Base-by-base conservation (phyloP, 139 green algal species). In the Raphidocelis subcapitata region DNA sequence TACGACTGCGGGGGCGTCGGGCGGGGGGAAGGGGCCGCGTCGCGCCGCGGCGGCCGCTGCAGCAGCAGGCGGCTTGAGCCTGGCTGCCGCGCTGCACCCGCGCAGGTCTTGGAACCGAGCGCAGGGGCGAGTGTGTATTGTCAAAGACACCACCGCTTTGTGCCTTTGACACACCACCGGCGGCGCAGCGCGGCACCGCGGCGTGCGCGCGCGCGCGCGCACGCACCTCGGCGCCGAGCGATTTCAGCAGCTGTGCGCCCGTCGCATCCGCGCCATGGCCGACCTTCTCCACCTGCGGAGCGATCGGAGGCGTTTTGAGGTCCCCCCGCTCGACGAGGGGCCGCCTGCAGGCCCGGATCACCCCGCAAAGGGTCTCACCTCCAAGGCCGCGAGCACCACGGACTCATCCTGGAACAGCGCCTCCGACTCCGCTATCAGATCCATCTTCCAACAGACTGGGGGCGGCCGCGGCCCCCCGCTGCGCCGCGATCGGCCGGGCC, bases 301-400 rank as follows among this genome's bases (percentile, higher is more conserved):
- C 31, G n/a, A n/a, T 23, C 54, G 23, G 26, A 32, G 54, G 21
- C 14, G 54, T 24, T 55, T 55, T 16, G 28, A 63, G 57, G 28
- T n/a, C 8, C 57, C 35, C 28, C 57, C 35, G 20, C 10, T 26
- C 21, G 57, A 12, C 57, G n/a, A 35, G 21, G 4, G 24, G 37
- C 26, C 33, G 37, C 15, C 21, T 72, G 44, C 65, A 59, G 2
- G 28, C 10, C 33, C 35, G 15, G 24, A 51, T 37, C 28, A 29
- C 41, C 4, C 32, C 49, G 49, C 26, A 28, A 2, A 37, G 33
- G 16, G 24, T 35, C 31, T 46, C 23, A 72, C 74, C 74, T 81
- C 26, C n/a, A 85, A 81, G 0, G 75, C 80, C 5, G 75, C 80
- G 32, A 85, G 56, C 2, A 82, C 46, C n/a, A 85, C 80, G 24